Evolutionary conservation across 2,329 filamentous ascomycete genomes (phyloP).

Genomic region (Pseudogymnoascus sp.): DNA sequence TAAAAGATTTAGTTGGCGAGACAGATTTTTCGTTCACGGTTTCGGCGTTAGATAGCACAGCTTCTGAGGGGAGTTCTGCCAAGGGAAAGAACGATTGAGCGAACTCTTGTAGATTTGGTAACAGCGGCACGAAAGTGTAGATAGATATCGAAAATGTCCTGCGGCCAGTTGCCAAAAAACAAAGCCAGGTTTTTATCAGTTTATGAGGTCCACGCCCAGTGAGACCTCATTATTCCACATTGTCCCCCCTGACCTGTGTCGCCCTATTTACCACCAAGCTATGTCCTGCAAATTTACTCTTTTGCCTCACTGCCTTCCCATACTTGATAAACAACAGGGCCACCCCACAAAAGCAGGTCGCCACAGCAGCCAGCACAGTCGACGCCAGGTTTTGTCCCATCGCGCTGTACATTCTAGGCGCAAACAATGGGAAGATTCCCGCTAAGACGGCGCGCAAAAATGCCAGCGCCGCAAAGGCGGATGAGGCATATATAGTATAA

Average conservation of each 20-base stretch:
- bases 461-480: slow-evolving; percentile 36
- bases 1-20: slow-evolving; percentile 64
- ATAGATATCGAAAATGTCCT: neutral
- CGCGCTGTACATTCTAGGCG: slow-evolving; percentile 33
- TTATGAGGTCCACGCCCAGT: neutral
- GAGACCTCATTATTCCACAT: neutral
- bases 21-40: slow-evolving; percentile 52
- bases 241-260: slow-evolving; percentile 3
- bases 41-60: slow-evolving; percentile 17
- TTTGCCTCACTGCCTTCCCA: slow-evolving; percentile 30
- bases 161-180: too few relatives aligned
- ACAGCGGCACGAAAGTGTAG: neutral
- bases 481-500: slow-evolving; percentile 38
- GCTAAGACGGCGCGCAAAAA: slow-evolving; percentile 34
- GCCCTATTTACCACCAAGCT: slow-evolving; percentile 12
- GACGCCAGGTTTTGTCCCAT: slow-evolving; percentile 35
- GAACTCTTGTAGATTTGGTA: neutral
- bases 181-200: neutral
- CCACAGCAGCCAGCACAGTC: slow-evolving; percentile 35
- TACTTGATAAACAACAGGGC: slow-evolving; percentile 33
- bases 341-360: slow-evolving; percentile 35
- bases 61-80: neutral
- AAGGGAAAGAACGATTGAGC: slow-evolving; percentile 9
- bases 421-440: slow-evolving; percentile 36
- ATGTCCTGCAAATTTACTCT: slow-evolving; percentile 33